Conservation (phyloP, 2,329 filamentous ascomycete species). For the Fusarium fujikuroi region DNA sequence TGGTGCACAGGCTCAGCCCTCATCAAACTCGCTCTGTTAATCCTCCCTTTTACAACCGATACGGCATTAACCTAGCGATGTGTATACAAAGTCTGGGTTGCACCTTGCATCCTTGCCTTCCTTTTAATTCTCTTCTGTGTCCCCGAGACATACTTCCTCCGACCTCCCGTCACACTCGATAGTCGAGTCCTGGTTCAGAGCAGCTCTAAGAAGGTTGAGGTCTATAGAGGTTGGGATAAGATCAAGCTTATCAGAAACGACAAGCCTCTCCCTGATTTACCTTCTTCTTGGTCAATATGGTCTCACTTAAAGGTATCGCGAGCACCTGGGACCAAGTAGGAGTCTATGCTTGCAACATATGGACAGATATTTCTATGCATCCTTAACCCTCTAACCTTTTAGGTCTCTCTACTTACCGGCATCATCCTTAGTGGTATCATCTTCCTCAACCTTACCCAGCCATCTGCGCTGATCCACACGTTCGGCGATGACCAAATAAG, state of each 20-base stretch:
- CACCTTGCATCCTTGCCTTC: background rate
- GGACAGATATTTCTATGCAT: conserved; percentile 35
- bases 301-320: conserved; percentile 1
- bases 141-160: conserved; percentile 29
- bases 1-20: conserved; percentile 15
- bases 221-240: conserved; percentile 23
- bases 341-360: conserved; percentile 19
- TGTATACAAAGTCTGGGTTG: conserved; percentile 20
- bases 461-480: background rate
- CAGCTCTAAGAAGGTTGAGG: conserved; percentile 14
- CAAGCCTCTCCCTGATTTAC: conserved; percentile 14
- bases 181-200: conserved; percentile 15
- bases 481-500: background rate
- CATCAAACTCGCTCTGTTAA: conserved; percentile 13
- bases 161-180: conserved; percentile 29
- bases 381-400: conserved; percentile 34
- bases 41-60: conserved; percentile 6
- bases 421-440: conserved; percentile 26
- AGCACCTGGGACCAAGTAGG: conserved; percentile 17
- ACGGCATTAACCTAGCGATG: background rate
- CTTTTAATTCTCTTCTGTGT: conserved; percentile 12
- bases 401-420: conserved; percentile 31
- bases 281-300: background rate
- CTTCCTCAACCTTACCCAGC: conserved; percentile 23
- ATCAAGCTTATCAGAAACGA: background rate